Conservation (phyloP, 208 protist genomes). For the Acanthamoeba lenticulata region DNA sequence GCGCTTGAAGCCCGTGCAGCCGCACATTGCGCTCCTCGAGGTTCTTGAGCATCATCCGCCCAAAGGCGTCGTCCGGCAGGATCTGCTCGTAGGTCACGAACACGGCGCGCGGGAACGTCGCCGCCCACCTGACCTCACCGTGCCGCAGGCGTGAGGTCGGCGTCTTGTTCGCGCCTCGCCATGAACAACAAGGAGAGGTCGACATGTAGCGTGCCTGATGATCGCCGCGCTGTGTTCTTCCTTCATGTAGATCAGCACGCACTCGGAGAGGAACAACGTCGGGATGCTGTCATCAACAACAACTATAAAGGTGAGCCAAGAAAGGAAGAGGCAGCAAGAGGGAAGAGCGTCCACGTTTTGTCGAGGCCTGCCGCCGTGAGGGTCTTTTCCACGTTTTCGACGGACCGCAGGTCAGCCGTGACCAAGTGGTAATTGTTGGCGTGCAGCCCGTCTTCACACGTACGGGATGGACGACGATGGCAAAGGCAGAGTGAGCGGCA, state of each 20-base stretch:
- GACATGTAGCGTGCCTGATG: neutral
- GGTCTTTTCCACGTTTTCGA: neutral
- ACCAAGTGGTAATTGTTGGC: constrained; percentile 13
- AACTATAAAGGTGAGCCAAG: neutral
- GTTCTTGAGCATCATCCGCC: constrained; percentile 46
- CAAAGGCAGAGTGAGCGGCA: neutral
- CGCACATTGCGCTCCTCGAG: constrained; percentile 31
- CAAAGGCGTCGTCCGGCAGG: constrained; percentile 46
- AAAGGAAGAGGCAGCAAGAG: neutral
- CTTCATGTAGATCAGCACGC: constrained; percentile 70
- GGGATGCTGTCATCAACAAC: neutral
- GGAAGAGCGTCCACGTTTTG: neutral
- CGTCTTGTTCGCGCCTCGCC: neutral
- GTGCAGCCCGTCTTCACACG: neutral
- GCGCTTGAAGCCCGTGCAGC: neutral
- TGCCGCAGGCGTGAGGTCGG: neutral
- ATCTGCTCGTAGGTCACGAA: constrained; percentile 70
- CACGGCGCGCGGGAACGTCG: neutral
- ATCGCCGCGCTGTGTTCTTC: neutral
- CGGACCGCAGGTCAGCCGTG: constrained; percentile 33
- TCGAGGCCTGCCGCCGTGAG: neutral
- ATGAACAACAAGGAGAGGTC: neutral
- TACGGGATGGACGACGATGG: neutral
- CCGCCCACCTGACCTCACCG: neutral
- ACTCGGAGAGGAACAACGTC: constrained; percentile 68